Conservation (phyloP, 768 basidiomycete genomes). For the Suillus cothurnatus region DNA sequence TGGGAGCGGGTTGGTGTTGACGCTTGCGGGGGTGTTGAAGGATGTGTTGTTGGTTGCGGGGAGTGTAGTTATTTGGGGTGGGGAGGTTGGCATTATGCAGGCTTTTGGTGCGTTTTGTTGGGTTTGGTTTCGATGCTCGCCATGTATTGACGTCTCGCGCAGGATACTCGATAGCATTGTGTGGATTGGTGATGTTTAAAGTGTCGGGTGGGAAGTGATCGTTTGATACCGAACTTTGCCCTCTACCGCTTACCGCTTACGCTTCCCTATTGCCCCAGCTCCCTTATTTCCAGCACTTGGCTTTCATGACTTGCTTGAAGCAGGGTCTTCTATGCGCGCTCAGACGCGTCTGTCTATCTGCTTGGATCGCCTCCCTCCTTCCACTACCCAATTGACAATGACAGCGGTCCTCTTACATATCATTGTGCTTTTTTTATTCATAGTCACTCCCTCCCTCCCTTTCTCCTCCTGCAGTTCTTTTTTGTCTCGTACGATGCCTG, state of each 20-base stretch:
- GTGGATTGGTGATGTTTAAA: slow-evolving; percentile 85
- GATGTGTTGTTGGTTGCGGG: slow-evolving; percentile 94
- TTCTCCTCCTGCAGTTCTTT: background rate
- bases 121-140: background rate
- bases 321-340: background rate
- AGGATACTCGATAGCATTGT: slow-evolving; percentile 89
- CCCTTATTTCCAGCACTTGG: background rate
- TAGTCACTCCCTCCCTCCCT: background rate
- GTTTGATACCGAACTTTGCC: background rate
- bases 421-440: background rate
- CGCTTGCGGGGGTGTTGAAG: slow-evolving; percentile 95
- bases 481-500: background rate
- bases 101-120: slow-evolving; percentile 59
- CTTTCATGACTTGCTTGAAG: background rate
- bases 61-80: slow-evolving; percentile 84
- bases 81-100: slow-evolving; percentile 80
- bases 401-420: background rate
- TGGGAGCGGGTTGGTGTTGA: slow-evolving; percentile 85
- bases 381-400: background rate
- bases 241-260: background rate
- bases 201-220: slow-evolving; percentile 62
- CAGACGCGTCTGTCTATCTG: background rate
- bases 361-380: background rate
- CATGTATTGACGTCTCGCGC: slow-evolving; percentile 12
- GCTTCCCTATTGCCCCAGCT: background rate